These are phyloP conservation scores for Asclepias syriaca DNA, from an alignment of 257 asterid genomes.

Conservation along the genomic window DNA sequence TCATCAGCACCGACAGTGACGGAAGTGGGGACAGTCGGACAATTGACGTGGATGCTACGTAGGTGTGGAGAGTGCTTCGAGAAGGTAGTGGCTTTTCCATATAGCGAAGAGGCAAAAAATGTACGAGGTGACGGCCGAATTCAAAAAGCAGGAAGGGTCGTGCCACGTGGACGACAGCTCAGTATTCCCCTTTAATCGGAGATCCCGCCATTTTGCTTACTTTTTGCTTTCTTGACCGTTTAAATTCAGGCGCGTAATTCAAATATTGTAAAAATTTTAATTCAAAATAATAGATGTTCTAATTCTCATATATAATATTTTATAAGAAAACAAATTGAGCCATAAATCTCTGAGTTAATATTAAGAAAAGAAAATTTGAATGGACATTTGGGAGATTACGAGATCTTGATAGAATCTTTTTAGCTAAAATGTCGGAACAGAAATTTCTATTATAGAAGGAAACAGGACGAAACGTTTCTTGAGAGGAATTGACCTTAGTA, in stretches of 20 bases:
- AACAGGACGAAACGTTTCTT: background rate
- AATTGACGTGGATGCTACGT: conserved; percentile 29
- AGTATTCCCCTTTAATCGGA: background rate
- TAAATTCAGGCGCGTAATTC: conserved; percentile 20
- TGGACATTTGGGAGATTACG: background rate
- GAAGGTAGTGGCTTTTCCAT: conserved; percentile 14
- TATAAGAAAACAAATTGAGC: too few relatives aligned
- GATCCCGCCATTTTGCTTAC: conserved; percentile 3
- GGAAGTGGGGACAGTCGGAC: background rate
- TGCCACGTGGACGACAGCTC: conserved; percentile 27
- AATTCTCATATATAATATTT: too few relatives aligned
- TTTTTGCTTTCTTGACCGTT: conserved; percentile 22
- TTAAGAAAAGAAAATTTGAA: too few relatives aligned
- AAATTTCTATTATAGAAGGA: background rate
- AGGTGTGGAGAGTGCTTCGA: conserved; percentile 14
- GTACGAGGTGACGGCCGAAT: conserved; percentile 11
- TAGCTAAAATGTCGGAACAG: too few relatives aligned
- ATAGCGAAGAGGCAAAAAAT: conserved; percentile 5
- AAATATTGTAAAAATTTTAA: background rate
- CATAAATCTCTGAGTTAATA: too few relatives aligned
- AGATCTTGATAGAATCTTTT: background rate
- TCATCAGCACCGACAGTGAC: background rate
- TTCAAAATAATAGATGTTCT: background rate
- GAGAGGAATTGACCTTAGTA: background rate
- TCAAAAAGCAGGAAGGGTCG: background rate